Evolutionary conservation across 768 basidiomycete genomes (phyloP).

Genomic region (Sporobolomyces pararoseus): DNA sequence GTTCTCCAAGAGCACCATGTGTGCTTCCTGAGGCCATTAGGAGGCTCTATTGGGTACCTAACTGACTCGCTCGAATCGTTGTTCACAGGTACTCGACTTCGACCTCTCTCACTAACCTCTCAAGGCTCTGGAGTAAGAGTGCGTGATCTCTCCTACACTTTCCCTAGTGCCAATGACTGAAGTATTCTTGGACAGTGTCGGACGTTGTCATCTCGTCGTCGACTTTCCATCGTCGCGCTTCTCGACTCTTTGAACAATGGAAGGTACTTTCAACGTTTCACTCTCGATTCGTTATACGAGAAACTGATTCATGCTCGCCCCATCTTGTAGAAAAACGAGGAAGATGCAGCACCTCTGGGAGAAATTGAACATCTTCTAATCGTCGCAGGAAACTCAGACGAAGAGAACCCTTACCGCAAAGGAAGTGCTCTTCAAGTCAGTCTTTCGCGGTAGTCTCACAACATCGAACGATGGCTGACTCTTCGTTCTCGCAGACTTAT

Average conservation of each 20-base stretch:
- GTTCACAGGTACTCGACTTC: too few relatives aligned
- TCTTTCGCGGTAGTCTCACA: constrained; percentile 1
- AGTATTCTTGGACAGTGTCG: too few relatives aligned
- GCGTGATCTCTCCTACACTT: not conserved
- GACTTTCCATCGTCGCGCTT: constrained; percentile 38
- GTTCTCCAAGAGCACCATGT: too few relatives aligned
- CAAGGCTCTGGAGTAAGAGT: constrained; percentile 3
- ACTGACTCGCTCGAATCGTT: too few relatives aligned
- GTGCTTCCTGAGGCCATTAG: too few relatives aligned
- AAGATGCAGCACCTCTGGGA: constrained; percentile 45
- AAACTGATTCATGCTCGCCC: not conserved
- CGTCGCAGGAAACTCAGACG: constrained; percentile 54
- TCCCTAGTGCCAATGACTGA: too few relatives aligned
- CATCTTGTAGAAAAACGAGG: constrained; percentile 29
- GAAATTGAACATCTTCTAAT: constrained; percentile 48
- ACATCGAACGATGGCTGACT: too few relatives aligned
- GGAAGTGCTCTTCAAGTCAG: constrained; percentile 85
- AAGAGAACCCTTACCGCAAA: constrained; percentile 86
- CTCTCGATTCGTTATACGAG: too few relatives aligned
- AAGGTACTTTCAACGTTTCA: not conserved
- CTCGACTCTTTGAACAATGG: constrained; percentile 32
- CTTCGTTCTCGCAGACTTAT: constrained; percentile 66
- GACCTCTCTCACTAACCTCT: too few relatives aligned
- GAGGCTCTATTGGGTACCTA: too few relatives aligned
- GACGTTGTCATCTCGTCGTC: constrained; percentile 38